Base-by-base conservation (phyloP, 805 yeast genomes). In the Pichia insulana region DNA sequence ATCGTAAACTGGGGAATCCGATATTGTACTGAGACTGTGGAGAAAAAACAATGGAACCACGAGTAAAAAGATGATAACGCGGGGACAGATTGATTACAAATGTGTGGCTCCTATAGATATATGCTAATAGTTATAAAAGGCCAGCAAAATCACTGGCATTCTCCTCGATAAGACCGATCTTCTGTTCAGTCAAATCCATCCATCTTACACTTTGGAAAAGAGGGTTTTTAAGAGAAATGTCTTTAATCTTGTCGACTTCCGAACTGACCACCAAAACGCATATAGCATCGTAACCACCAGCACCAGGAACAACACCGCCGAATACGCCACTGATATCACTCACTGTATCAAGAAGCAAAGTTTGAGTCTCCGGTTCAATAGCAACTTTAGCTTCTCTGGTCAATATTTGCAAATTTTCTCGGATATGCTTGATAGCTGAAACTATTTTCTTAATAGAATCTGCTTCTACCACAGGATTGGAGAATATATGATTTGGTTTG, bases 281-380 rank as follows among this genome's bases (percentile, higher is more conserved):
- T 16, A 92, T 75, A 1, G 98, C 98, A 65, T 92, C 98, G 57
- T 79, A 83, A 0, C 98, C 98, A 22, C 98, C 98, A 0, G 98
- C 98, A 2, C 98, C 98, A 0, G 98, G 98, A 3, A 92, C 95
- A 28, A 92, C 89, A n/a, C 96, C 97, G 0, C 96, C 95, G 16
- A 90, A 52, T 26, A 87, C 92, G 13, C 98, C 98, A 0, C 66
- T 67, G 17, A 85, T 56, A 7, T 60, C 50, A 33, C 70, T 58
- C 44, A 83, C 77, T 15, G 65, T 58, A 54, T 90, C 77, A 7
- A 92, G 63, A 6, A 92, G 66, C 2, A 51, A 46, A 0, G 96
- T 84, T 61, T 92, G 98, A 17, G 70, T 65, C 2, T 56, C 61
- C 0, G 98, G 98, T 61, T 92, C 97, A 39, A 92, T 76, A n/a